These are phyloP conservation scores for Plenodomus tracheiphilus DNA, from an alignment of 2,329 filamentous ascomycete species.

Conservation along the genomic window DNA sequence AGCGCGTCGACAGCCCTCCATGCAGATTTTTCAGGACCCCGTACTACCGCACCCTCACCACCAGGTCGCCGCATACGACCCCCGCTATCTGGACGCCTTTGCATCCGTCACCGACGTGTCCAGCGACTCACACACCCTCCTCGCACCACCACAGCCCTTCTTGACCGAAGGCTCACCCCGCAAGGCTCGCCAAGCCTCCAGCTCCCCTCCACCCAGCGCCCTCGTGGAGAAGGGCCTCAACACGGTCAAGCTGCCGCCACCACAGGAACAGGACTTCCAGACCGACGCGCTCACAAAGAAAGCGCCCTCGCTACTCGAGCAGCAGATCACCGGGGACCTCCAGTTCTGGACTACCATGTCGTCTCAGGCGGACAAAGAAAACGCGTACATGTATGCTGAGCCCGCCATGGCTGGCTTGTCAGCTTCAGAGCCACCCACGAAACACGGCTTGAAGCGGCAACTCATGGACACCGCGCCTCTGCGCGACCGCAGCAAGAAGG, in stretches of 20 bases:
- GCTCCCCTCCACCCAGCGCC: conserved; percentile 61
- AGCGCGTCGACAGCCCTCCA: conserved; percentile 58
- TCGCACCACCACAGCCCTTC: conserved; percentile 63
- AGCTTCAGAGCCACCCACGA: conserved; percentile 33
- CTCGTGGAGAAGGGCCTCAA: conserved; percentile 67
- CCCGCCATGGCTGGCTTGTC: conserved; percentile 36
- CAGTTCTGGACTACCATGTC: conserved; percentile 55
- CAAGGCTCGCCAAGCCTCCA: conserved; percentile 63
- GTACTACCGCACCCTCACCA: conserved; percentile 47
- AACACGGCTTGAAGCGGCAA: conserved; percentile 57
- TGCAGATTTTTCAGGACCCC: conserved; percentile 64
- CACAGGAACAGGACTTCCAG: conserved; percentile 55
- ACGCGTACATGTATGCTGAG: conserved; percentile 46
- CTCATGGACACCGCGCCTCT: conserved; percentile 74
- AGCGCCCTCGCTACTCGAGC: conserved; percentile 40
- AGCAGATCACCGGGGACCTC: conserved; percentile 53
- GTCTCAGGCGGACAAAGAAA: conserved; percentile 54
- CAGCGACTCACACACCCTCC: conserved; percentile 64
- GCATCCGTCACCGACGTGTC: conserved; percentile 50
- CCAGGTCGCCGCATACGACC: conserved; percentile 53
- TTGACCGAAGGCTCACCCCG: conserved; percentile 67
- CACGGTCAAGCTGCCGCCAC: conserved; percentile 68
- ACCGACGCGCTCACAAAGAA: conserved; percentile 74
- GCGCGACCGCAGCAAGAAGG: conserved; percentile 73
- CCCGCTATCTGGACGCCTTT: conserved; percentile 55